Conservation (phyloP, 2,329 filamentous ascomycete species). For the Elsinoe necatrix region DNA sequence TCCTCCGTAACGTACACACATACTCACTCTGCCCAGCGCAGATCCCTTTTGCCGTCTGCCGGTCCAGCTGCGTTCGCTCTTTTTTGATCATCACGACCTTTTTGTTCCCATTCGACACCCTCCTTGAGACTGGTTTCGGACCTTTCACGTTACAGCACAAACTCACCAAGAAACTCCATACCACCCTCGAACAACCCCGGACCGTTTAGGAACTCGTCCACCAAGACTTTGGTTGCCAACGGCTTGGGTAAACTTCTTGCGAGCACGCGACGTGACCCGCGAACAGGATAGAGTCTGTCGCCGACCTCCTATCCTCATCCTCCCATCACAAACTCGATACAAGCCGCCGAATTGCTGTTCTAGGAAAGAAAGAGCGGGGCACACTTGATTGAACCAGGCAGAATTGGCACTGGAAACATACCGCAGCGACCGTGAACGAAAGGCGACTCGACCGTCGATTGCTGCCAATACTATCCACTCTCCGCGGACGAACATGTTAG, state of each 20-base stretch:
- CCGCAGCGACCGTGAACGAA: background rate
- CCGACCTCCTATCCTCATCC: conserved; percentile 9
- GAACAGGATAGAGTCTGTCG: background rate
- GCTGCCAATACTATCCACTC: background rate
- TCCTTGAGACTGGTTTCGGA: background rate
- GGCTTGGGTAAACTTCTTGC: conserved; percentile 4
- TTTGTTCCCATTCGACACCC: background rate
- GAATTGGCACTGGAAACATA: background rate
- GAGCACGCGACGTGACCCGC: conserved; percentile 13
- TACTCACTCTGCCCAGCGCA: conserved; percentile 6
- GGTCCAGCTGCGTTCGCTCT: conserved; percentile 10
- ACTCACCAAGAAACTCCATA: background rate
- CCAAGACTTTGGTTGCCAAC: background rate
- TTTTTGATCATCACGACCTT: background rate
- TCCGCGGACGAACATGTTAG: background rate
- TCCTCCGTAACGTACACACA: background rate
- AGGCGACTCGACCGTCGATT: conserved; percentile 1
- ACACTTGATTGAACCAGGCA: background rate
- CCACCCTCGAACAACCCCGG: conserved; percentile 10
- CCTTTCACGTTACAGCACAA: background rate
- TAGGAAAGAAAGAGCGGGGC: background rate
- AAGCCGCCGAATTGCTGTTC: background rate
- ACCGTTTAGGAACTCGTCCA: background rate
- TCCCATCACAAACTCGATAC: background rate
- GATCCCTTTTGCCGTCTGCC: conserved; percentile 12